These are phyloP conservation scores for Rhododendron kiyosumense DNA, from an alignment of 148 eudicot genomes.

Conservation along the genomic window DNA sequence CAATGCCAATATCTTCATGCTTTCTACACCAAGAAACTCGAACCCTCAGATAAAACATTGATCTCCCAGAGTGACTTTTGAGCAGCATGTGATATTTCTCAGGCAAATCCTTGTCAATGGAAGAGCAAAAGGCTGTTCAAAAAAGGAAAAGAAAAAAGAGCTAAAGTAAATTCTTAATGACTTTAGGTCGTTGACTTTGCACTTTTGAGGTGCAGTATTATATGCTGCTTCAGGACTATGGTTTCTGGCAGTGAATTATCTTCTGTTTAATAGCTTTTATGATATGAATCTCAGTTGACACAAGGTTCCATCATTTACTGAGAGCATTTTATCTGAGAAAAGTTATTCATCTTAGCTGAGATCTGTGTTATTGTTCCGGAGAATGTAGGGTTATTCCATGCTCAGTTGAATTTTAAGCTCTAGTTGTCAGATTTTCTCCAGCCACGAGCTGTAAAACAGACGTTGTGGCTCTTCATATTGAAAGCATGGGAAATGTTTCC, in stretches of 20 bases:
- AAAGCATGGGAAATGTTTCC: not conserved
- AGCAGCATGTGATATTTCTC: not conserved
- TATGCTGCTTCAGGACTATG: not conserved
- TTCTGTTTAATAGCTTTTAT: not conserved
- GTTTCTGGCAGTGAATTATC: not conserved
- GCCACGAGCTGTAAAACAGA: not conserved
- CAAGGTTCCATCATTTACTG: not conserved
- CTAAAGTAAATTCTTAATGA: not conserved
- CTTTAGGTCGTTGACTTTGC: not conserved
- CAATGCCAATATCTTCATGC: not conserved
- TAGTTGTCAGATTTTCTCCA: not conserved
- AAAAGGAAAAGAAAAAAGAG: too few relatives aligned
- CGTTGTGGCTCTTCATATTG: not conserved
- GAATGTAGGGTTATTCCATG: not conserved
- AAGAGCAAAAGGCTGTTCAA: too few relatives aligned
- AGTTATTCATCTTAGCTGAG: not conserved
- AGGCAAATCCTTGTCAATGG: not conserved
- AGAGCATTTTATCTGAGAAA: not conserved
- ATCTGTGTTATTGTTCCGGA: not conserved
- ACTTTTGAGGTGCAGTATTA: not conserved
- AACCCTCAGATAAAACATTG: too few relatives aligned
- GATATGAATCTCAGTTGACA: not conserved
- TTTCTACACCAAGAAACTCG: too few relatives aligned
- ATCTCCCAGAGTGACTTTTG: not conserved
- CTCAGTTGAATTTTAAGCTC: not conserved